Conservation (phyloP, 805 yeast species). For the Candida ipomoeae region DNA sequence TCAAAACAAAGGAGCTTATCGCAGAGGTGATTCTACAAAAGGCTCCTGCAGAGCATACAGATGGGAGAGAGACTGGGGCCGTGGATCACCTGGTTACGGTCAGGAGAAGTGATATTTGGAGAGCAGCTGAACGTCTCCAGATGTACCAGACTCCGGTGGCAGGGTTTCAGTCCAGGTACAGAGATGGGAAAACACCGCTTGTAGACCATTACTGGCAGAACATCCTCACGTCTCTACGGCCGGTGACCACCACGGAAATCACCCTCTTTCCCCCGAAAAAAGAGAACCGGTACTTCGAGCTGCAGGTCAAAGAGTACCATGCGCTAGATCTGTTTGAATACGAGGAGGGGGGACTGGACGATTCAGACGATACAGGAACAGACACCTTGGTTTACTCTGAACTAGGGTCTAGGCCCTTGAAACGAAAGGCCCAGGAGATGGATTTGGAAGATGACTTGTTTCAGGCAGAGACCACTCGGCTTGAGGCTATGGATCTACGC, state of each 20-base stretch:
- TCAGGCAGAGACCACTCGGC: neutral
- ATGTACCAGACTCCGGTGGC: constrained; percentile 14
- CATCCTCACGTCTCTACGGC: neutral
- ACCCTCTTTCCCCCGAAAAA: neutral
- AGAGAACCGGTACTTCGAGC: neutral
- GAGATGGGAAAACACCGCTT: constrained; percentile 12
- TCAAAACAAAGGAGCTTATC: constrained; percentile 16
- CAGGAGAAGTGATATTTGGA: constrained; percentile 11
- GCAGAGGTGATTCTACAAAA: constrained; percentile 13
- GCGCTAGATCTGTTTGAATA: neutral
- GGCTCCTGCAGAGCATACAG: neutral
- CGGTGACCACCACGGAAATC: neutral
- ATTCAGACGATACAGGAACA: neutral
- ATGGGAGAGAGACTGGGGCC: neutral
- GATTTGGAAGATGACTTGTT: constrained; percentile 5
- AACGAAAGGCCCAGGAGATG: neutral
- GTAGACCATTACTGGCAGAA: constrained; percentile 11
- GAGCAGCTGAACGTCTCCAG: constrained; percentile 8
- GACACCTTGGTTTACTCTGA: neutral
- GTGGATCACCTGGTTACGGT: neutral
- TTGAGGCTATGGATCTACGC: constrained; percentile 3
- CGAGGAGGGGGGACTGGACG: neutral
- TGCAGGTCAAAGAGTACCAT: neutral
- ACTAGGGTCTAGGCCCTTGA: neutral
- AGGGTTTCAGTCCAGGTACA: constrained; percentile 9